Evolutionary conservation across 352 stramenopile species (phyloP).

Genomic region (Globisporangium lucens): DNA sequence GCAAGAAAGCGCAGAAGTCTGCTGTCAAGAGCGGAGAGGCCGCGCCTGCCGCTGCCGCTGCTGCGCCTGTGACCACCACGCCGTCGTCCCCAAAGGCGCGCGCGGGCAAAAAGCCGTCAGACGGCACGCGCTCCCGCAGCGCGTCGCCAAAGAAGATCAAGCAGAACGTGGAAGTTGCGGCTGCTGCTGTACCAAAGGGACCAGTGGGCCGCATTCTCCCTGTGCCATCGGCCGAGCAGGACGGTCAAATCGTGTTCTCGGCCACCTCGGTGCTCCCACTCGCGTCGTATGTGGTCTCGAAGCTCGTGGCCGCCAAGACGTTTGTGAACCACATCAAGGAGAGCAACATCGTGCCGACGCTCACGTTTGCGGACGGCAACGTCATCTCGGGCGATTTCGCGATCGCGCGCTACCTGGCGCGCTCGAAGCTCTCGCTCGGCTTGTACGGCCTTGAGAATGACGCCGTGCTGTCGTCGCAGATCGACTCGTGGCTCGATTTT

Average conservation of each 20-base stretch:
- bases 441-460: conserved; percentile 64
- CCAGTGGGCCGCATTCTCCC: conserved; percentile 40
- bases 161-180: conserved; percentile 22
- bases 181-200: conserved; percentile 8
- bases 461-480: conserved; percentile 49
- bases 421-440: conserved; percentile 32
- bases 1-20: conserved; percentile 81
- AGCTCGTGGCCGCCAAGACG: conserved; percentile 33
- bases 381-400: conserved; percentile 82
- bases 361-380: conserved; percentile 45
- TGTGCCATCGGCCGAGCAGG: conserved; percentile 37
- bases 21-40: conserved; percentile 55
- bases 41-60: conserved; percentile 8
- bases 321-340: conserved; percentile 56
- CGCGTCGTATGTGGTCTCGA: conserved; percentile 60
- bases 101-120: conserved; percentile 3
- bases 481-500: conserved; percentile 95
- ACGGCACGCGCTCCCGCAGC: conserved; percentile 5
- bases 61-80: conserved; percentile 6
- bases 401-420: conserved; percentile 66
- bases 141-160: conserved; percentile 21
- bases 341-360: conserved; percentile 59
- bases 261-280: conserved; percentile 50
- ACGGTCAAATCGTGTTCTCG: conserved; percentile 65
- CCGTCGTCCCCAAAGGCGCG: conserved; percentile 4